Base-by-base conservation (phyloP, 2,329 filamentous ascomycete species). In the Calonectria henricotiae region DNA sequence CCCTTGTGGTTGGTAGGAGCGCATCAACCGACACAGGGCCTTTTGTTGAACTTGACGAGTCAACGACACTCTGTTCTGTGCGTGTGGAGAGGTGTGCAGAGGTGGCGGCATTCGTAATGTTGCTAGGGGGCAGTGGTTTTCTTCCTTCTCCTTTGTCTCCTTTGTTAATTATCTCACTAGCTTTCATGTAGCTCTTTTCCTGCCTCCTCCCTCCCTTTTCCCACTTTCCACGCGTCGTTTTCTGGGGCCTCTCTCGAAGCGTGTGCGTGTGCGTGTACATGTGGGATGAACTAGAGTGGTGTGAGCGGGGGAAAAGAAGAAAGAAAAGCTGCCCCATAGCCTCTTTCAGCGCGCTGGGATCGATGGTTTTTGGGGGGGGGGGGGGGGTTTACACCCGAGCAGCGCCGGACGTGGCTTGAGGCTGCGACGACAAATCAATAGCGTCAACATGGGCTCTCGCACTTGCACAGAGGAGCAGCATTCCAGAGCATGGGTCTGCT, bases 231-330 rank as follows among this genome's bases (percentile, higher is more conserved):
- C 25, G 55, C 55, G 55, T 61, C 55, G 37, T 8, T 15, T 44
- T 23, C 4, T 44, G 55, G 55, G 37, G 20, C 55, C 39, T 17
- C 39, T 30, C 41, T 61, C 7, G 55, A 43, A 20, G 20, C 20
- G 20, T 20, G 20, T 20, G 39, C 39, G 25, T 61, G 55, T 61
- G 55, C 37, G 39, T 44, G 9, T 17, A 17, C 39, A 61, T 61
- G 55, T 58, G 32, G 51, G 11, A 58, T 39, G 35, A 51, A 32
- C 17, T 44, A 32, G 55, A 11, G 25, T 61, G 55, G 55, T 61
- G 55, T 58, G 55, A 61, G 55, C 30, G 55, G 55, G 55, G 55
- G 55, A 60, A 20, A 51, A 61, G 39, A 58, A 58, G 51, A 39
- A 58, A 58, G 32, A 39, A 39, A 58, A 58, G 23, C 32, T 39